Evolutionary conservation across 2,329 filamentous ascomycete genomes (phyloP).

Genomic region (Colletotrichum plurivorum): DNA sequence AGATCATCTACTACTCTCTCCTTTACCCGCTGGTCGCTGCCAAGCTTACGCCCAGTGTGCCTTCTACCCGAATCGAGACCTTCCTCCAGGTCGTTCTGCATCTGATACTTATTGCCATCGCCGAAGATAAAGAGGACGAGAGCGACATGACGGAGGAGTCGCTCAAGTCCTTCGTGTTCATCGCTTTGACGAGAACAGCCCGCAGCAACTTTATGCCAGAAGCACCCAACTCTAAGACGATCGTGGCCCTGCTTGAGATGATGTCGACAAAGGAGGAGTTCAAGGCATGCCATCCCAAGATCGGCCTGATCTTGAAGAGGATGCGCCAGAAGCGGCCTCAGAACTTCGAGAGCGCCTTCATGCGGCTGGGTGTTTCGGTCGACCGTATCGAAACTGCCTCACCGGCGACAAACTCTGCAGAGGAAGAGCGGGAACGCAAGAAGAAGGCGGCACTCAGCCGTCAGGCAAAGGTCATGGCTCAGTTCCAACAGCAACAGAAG

Average conservation of each 20-base stretch:
- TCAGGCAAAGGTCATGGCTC: slow-evolving; percentile 95
- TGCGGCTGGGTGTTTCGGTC: slow-evolving; percentile 74
- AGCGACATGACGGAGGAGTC: slow-evolving; percentile 62
- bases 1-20: slow-evolving; percentile 90
- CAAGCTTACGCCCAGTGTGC: slow-evolving; percentile 79
- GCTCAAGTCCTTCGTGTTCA: slow-evolving; percentile 78
- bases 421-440: slow-evolving; percentile 84
- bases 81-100: slow-evolving; percentile 94
- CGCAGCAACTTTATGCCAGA: slow-evolving; percentile 73
- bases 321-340: slow-evolving; percentile 87
- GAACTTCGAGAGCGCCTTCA: slow-evolving; percentile 79
- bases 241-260: slow-evolving; percentile 74
- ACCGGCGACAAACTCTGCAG: slow-evolving; percentile 77
- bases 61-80: slow-evolving; percentile 86
- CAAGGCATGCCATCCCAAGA: slow-evolving; percentile 87
- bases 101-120: slow-evolving; percentile 85
- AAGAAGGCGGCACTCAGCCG: slow-evolving; percentile 92
- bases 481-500: slow-evolving; percentile 98
- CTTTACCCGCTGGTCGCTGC: slow-evolving; percentile 82
- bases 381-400: slow-evolving; percentile 87
- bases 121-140: slow-evolving; percentile 81
- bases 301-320: slow-evolving; percentile 84
- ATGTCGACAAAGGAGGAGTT: slow-evolving; percentile 79
- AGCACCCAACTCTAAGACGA: slow-evolving; percentile 70
- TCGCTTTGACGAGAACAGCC: slow-evolving; percentile 76